Evolutionary conservation across 352 stramenopile species (phyloP).

Genomic region (Phytophthora pistaciae): DNA sequence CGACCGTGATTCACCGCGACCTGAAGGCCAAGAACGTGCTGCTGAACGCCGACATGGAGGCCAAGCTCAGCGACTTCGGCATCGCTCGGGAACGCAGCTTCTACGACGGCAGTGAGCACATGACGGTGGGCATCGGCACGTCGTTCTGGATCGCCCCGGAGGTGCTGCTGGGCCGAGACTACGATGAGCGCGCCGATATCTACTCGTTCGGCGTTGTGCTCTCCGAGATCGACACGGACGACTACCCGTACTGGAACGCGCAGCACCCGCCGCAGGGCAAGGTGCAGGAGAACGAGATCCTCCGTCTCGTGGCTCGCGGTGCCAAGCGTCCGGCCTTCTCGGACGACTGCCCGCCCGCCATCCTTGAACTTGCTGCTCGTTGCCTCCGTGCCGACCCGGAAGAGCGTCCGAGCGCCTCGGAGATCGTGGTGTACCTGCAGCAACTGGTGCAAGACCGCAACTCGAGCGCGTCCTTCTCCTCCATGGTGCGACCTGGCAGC

Average conservation of each 20-base stretch:
- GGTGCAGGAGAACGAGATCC: constrained; percentile 63
- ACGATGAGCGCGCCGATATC: constrained; percentile 60
- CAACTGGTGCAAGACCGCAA: constrained; percentile 41
- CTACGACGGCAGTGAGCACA: constrained; percentile 60
- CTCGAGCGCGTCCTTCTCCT: constrained; percentile 25
- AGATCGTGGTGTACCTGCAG: constrained; percentile 65
- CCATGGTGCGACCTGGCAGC: constrained; percentile 21
- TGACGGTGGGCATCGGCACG: constrained; percentile 73
- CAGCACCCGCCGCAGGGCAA: constrained; percentile 52
- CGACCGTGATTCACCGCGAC: constrained; percentile 65
- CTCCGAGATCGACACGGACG: constrained; percentile 69
- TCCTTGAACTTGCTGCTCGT: constrained; percentile 56
- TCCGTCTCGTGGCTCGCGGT: constrained; percentile 65
- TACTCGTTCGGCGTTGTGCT: constrained; percentile 67
- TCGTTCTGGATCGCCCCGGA: constrained; percentile 78
- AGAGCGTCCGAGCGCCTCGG: constrained; percentile 60
- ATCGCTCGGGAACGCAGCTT: constrained; percentile 61
- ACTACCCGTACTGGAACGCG: constrained; percentile 70
- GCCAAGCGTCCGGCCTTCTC: constrained; percentile 58
- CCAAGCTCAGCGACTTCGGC: constrained; percentile 82
- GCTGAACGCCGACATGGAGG: constrained; percentile 57
- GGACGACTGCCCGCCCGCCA: constrained; percentile 51
- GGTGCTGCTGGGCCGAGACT: constrained; percentile 57
- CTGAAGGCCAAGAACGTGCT: constrained; percentile 63
- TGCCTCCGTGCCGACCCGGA: constrained; percentile 65